Base-by-base conservation (phyloP, 208 protist species). In the Leishmania turanica region DNA sequence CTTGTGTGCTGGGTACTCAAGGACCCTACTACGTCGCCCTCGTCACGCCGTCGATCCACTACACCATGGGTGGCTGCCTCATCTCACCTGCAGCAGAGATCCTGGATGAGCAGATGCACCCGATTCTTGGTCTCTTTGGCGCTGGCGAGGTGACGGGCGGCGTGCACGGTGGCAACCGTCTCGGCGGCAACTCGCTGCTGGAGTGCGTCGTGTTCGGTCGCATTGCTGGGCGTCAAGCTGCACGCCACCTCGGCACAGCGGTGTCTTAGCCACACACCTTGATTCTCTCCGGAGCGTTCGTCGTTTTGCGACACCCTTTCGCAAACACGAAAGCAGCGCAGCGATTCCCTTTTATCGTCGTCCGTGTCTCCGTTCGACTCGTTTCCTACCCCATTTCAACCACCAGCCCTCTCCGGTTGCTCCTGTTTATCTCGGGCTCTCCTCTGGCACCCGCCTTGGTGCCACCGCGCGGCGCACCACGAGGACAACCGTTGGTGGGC, bases 81-180 rank as follows among this genome's bases (percentile, higher is more conserved):
- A 98, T 99, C 82, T 94, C 94, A 58, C 68, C 89, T 8, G 79
- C 96, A 9, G 96, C 89, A 15, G 86, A 94, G 68, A 88, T 99
- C 37, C 89, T 99, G 73, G 75, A 77, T 17, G 79, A 77, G 68
- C 85, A 91, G 45, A 80, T 83, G 62, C 82, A 84, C 19, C 93
- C 93, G 13, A 98, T 99, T 62, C 77, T 74, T 5, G 94, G 97
- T 21, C 90, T 99, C 31, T 99, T 94, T 86, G 98, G 94, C 72
- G 98, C 98, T 2, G 99, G 99, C 70, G 98, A 99, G 89, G 97
- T 99, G 53, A 99, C 98, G 37, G 98, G 96, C 51, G 98, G 98
- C 47, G 93, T 99, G 72, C 99, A 99, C 88, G 98, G 99, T 62
- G 81, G 85, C 40, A 99, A 99, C 86, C 93, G 98, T 66, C 93